Percentiles rank a stretch among this genome's conserved stretches.
Evolutionary conservation across 2,329 filamentous ascomycete genomes (phyloP).

Genomic region (Bipolaris sorokiniana): DNA sequence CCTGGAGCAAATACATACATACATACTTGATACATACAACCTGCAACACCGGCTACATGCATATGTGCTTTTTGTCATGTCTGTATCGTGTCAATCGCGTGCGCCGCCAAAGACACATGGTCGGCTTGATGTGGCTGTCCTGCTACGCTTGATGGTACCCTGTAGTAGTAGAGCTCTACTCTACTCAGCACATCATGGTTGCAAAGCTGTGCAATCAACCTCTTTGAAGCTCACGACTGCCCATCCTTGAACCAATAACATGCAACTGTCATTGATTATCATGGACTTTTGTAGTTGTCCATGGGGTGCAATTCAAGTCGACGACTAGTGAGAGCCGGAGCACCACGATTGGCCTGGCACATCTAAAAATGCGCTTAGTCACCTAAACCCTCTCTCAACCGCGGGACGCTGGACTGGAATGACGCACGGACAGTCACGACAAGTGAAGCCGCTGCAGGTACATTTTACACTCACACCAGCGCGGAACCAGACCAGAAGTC

Average conservation of each 20-base stretch:
- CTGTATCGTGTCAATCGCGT: neutral
- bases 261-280: neutral
- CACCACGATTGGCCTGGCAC: neutral
- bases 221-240: no score
- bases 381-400: conserved; percentile 5
- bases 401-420: conserved; percentile 15
- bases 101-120: neutral
- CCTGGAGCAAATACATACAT: neutral
- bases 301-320: neutral
- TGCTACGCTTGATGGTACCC: neutral
- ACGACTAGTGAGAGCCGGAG: neutral
- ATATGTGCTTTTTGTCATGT: neutral
- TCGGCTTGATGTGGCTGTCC: neutral
- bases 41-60: neutral
- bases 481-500: conserved; percentile 8
- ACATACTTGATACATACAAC: no score
- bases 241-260: neutral
- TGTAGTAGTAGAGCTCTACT: neutral
- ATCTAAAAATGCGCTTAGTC: conserved; percentile 17
- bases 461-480: conserved; percentile 26
- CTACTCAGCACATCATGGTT: no score
- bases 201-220: no score
- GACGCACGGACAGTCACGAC: conserved; percentile 24
- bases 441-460: conserved; percentile 32
- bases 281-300: neutral